phyloP scores from a whole-genome alignment of 2,329 filamentous ascomycete species.

The Amesomyces nigricolor region DNA sequence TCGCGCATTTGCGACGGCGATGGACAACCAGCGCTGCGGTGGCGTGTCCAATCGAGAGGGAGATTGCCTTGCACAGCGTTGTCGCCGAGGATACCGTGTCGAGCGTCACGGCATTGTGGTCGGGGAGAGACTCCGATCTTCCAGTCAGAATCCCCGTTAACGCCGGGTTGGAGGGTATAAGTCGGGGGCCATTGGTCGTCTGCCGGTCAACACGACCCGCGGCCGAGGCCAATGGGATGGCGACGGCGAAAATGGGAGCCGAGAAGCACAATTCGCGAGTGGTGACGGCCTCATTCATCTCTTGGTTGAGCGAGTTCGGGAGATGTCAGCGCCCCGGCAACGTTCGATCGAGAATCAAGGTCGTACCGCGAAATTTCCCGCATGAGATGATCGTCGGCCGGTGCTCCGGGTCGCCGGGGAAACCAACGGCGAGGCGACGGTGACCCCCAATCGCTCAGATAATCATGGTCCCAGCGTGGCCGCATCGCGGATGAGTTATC shows the following conservation, averaged over 20 bases:
- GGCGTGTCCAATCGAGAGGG: slow-evolving; percentile 19
- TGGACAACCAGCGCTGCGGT: slow-evolving; percentile 8
- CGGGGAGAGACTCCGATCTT: slow-evolving; percentile 13
- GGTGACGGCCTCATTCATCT: slow-evolving; percentile 15
- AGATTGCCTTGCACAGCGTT: slow-evolving; percentile 10
- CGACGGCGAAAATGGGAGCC: slow-evolving; percentile 15
- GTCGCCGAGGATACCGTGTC: neutral
- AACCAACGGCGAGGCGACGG: slow-evolving; percentile 2
- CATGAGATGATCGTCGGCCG: slow-evolving; percentile 18
- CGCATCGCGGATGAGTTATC: neutral
- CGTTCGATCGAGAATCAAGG: slow-evolving; percentile 9
- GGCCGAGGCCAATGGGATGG: slow-evolving; percentile 19
- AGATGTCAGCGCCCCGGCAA: slow-evolving; percentile 10
- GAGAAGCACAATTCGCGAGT: slow-evolving; percentile 12
- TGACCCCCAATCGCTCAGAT: neutral
- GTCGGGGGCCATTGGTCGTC: slow-evolving; percentile 18
- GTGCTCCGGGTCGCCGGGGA: slow-evolving; percentile 16
- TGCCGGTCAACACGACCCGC: slow-evolving; percentile 2
- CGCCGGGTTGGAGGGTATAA: slow-evolving; percentile 24
- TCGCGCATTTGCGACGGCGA: slow-evolving; percentile 24
- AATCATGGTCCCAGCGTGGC: neutral
- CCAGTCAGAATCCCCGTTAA: slow-evolving; percentile 6
- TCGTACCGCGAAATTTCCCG: slow-evolving; percentile 18
- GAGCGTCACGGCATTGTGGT: neutral
- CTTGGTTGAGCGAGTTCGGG: neutral